These are phyloP conservation scores for Oryza officinalis DNA, from an alignment of 176 grass and related monocot genomes.

Conservation along the genomic window DNA sequence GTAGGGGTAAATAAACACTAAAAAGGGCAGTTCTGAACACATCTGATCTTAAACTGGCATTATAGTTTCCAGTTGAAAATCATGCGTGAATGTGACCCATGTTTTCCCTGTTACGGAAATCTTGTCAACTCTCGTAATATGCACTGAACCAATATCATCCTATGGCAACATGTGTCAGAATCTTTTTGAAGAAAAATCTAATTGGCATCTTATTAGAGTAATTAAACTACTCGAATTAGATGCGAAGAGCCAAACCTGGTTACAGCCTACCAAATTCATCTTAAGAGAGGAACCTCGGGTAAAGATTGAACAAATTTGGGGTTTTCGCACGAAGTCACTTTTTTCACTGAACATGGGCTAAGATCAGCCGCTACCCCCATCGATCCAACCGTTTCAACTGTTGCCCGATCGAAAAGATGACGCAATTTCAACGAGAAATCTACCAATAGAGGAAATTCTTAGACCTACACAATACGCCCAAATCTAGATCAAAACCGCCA, in stretches of 20 bases:
- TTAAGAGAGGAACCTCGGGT: not conserved
- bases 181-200: not conserved
- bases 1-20: too few species aligned
- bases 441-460: not conserved
- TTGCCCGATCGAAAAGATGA: not conserved
- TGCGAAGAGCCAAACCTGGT: not conserved
- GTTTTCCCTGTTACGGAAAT: not conserved
- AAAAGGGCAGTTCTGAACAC: not conserved
- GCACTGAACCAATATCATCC: not conserved
- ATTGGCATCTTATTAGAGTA: not conserved
- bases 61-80: not conserved
- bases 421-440: not conserved
- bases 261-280: not conserved
- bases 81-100: not conserved
- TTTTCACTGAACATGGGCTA: not conserved
- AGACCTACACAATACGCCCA: not conserved
- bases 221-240: not conserved
- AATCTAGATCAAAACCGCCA: constrained; percentile 36
- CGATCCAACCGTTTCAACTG: not conserved
- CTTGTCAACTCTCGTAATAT: not conserved
- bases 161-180: not conserved
- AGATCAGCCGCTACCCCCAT: not conserved
- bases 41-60: not conserved
- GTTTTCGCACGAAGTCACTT: not conserved
- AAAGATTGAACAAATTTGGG: not conserved